Evolutionary conservation across 1,284 basidiomycete genomes (phyloP), one percentile per base, ranked within the genome.

Genomic region (Apiotrichum sp.): DNA sequence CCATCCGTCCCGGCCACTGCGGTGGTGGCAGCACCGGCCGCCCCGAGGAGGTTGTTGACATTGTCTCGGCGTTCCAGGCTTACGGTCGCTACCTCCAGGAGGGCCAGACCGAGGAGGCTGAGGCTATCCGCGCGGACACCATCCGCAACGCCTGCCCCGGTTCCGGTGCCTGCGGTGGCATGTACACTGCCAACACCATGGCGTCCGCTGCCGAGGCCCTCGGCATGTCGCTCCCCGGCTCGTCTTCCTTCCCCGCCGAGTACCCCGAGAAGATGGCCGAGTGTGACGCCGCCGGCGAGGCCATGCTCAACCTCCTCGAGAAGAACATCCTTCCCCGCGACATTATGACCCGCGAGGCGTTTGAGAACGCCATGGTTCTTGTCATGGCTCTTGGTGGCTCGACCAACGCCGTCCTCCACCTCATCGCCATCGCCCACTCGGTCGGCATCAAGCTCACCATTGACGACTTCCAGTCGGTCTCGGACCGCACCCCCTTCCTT

Each of bases 141-240:
- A 82, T 97, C 59, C 83, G 93, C 56, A 83, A 96, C 74, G 86
- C 93, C 9, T 98, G 95, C 73, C 92, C 95, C 13, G 95, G 95
- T 44, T 86, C 93, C 41, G 93, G 93, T 57, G 92, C 93, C 41
- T 98, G 95, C 76, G 95, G 93, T 72, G 93, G 93, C 64, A 79
- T 78, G 78, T 96, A 95, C 77, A 97, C 93, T 14, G 93, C 92
- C 31, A 97, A 96, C 76, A 96, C 93, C 1, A 93, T 97, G 87
- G 89, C 92, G 6, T 93, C 90, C 59, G 88, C 89, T 13, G 82
- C 89, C 47, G 93, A 97, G 76, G 90, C 87, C 0, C 76, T 97
- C 63, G 93, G 93, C 16, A 97, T 97, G 93, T 84, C 89, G n/a
- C 78, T 97, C 7, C 88, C 93, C 4, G 93, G 93, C n/a, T 93